These are phyloP conservation scores for Quercus alba DNA, from an alignment of 306 rosid genomes.

Conservation along the genomic window DNA sequence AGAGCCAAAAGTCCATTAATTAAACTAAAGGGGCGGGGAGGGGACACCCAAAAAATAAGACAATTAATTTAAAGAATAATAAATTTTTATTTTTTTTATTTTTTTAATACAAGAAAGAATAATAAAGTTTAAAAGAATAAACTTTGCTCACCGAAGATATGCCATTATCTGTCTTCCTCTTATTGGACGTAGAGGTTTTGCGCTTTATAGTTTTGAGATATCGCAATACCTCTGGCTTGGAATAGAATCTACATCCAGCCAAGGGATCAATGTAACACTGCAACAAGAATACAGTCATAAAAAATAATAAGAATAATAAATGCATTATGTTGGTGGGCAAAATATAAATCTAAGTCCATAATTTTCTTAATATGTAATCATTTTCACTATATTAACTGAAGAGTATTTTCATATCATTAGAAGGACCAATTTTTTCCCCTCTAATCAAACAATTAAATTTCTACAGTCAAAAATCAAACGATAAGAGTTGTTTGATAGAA, in stretches of 20 bases:
- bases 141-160: conserved; percentile 43
- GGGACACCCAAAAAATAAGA: not conserved
- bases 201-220: conserved; percentile 52
- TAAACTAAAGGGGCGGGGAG: not conserved
- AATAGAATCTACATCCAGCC: conserved; percentile 60
- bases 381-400: not conserved
- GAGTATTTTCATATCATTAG: too few species aligned
- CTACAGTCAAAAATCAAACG: too few species aligned
- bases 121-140: conserved; percentile 24
- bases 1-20: not conserved
- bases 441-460: too few species aligned
- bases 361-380: not conserved
- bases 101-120: not conserved
- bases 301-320: conserved; percentile 1
- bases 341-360: conserved; percentile 1
- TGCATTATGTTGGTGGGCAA: conserved; percentile 4
- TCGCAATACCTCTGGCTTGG: conserved; percentile 79
- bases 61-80: conserved; percentile 3
- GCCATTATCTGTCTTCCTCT: conserved; percentile 25
- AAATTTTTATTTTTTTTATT: not conserved
- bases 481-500: too few species aligned
- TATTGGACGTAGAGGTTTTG: conserved; percentile 27
- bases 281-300: conserved; percentile 25
- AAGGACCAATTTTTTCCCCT: too few species aligned
- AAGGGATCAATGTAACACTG: conserved; percentile 78